A percentile compares a stretch with the other conserved stretches of the same genome.
phyloP scores from a whole-genome alignment of 306 rosid species.

The Fagus sylvatica region DNA sequence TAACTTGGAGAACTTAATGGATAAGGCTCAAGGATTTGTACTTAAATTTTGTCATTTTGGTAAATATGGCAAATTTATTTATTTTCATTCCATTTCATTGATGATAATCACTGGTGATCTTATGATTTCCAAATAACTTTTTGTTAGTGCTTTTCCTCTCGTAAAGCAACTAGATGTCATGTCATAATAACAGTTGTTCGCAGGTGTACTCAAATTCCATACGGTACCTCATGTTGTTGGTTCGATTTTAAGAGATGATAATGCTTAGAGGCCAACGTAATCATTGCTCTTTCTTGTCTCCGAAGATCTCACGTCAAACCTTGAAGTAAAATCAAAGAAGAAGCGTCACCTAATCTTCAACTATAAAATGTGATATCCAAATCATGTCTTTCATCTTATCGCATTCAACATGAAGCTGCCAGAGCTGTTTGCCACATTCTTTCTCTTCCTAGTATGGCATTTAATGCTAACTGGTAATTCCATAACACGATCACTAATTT shows the following conservation, averaged over 20 bases:
- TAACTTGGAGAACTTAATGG: too few relatives aligned
- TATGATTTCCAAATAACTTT: slow-evolving; percentile 1
- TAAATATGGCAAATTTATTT: too few relatives aligned
- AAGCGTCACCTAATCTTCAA: slow-evolving; percentile 6
- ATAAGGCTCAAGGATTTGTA: too few relatives aligned
- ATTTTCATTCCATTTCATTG: background rate
- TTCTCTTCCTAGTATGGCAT: slow-evolving; percentile 37
- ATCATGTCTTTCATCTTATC: slow-evolving; percentile 11
- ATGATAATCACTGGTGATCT: slow-evolving; percentile 2
- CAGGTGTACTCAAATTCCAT: slow-evolving; percentile 29
- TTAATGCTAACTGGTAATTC: slow-evolving; percentile 47
- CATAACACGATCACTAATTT: background rate
- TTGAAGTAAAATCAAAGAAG: slow-evolving; percentile 61
- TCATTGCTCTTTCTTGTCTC: slow-evolving; percentile 33
- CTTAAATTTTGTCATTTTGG: too few relatives aligned
- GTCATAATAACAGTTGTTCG: background rate
- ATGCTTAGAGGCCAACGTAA: slow-evolving; percentile 30
- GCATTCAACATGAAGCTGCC: slow-evolving; percentile 47
- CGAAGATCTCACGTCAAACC: slow-evolving; percentile 49
- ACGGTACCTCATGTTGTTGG: slow-evolving; percentile 3
- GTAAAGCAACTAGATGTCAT: background rate
- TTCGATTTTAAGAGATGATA: slow-evolving; percentile 29
- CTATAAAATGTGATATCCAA: slow-evolving; percentile 17
- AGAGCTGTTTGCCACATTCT: slow-evolving; percentile 20
- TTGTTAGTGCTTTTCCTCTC: background rate